A percentile compares a stretch with the other conserved stretches of the same genome.
phyloP scores from a whole-genome alignment of 129 eudicot genomes.

The Centrapalus pauciflorus region DNA sequence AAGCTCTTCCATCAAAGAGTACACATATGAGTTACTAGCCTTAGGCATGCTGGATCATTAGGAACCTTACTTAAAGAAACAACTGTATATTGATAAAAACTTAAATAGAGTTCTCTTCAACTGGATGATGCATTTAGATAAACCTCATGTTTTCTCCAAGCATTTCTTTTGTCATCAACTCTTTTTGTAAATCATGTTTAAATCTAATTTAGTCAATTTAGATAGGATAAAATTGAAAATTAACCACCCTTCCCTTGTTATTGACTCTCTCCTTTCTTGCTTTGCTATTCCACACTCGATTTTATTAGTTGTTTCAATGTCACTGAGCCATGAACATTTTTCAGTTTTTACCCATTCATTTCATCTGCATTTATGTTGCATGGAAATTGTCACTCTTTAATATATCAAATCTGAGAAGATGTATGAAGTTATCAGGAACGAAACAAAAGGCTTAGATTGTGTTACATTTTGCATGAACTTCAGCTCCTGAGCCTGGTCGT shows the following conservation, averaged over 20 bases:
- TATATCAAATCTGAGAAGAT: conserved; percentile 8
- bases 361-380: background rate
- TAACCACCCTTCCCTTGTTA: background rate
- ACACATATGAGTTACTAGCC: background rate
- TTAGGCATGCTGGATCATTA: background rate
- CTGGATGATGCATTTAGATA: background rate
- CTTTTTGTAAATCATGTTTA: background rate
- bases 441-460: background rate
- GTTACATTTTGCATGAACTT: conserved; percentile 15
- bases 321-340: background rate
- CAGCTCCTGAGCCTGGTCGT: conserved; percentile 68
- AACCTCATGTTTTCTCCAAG: background rate
- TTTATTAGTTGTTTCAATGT: background rate
- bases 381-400: background rate
- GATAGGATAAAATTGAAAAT: background rate
- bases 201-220: background rate
- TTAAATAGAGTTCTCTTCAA: background rate
- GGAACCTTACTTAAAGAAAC: background rate
- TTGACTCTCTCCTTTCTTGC: background rate
- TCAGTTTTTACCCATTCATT: background rate
- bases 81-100: background rate
- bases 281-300: background rate
- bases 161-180: background rate
- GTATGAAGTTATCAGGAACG: background rate
- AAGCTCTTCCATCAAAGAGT: background rate